phyloP scores from a whole-genome alignment of 371 early-diverging fungal genomes.

The Smittium mucronatum region DNA sequence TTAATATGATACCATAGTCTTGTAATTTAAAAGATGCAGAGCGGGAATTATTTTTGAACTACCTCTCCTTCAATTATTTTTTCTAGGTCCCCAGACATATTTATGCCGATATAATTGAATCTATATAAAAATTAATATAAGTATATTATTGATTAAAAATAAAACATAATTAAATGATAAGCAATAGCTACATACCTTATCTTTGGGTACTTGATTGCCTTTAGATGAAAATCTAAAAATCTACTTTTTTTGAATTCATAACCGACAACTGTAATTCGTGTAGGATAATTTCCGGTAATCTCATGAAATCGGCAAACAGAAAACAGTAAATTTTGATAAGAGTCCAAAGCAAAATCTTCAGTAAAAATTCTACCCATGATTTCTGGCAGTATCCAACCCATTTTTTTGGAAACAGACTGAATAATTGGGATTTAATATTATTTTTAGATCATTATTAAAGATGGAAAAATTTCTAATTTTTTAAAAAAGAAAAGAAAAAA shows the following conservation, averaged over 20 bases:
- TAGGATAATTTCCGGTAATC: constrained; percentile 34
- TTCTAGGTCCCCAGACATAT: constrained; percentile 19
- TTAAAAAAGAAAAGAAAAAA: too few species aligned
- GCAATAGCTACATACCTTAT: constrained; percentile 11
- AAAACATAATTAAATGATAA: not conserved
- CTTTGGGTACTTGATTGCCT: constrained; percentile 29
- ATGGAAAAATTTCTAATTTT: too few species aligned
- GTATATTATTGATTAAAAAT: not conserved
- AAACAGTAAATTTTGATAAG: constrained; percentile 36
- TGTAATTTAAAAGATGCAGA: too few species aligned
- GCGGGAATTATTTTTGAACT: too few species aligned
- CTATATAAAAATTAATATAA: constrained; percentile 1
- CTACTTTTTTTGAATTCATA: constrained; percentile 34
- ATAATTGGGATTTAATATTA: too few species aligned
- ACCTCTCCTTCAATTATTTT: constrained; percentile 16
- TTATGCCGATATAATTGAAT: constrained; percentile 31
- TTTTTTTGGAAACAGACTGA: constrained; percentile 22
- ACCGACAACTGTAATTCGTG: constrained; percentile 33
- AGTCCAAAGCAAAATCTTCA: constrained; percentile 37
- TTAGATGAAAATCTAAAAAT: constrained; percentile 27
- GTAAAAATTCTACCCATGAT: constrained; percentile 28
- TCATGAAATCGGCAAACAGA: constrained; percentile 36
- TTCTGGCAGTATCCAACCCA: constrained; percentile 27
- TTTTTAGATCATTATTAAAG: too few species aligned
- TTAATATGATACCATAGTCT: too few species aligned